These are phyloP conservation scores for Dactylellina leptospora DNA, from an alignment of 2,329 filamentous ascomycete species.

Conservation along the genomic window DNA sequence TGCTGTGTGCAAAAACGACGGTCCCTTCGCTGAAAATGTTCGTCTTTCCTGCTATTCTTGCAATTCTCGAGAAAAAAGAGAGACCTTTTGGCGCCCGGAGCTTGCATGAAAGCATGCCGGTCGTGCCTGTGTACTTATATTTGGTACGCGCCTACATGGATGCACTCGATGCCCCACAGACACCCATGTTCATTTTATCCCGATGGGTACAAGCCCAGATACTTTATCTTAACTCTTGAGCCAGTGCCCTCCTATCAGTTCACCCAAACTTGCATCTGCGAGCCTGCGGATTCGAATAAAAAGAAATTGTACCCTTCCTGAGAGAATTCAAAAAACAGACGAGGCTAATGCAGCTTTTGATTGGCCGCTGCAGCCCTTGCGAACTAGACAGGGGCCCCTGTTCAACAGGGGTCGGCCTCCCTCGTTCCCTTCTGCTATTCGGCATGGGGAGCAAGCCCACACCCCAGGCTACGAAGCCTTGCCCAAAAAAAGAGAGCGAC, in stretches of 20 bases:
- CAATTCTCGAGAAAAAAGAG: slow-evolving; percentile 34
- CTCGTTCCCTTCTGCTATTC: slow-evolving; percentile 53
- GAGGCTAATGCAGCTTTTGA: slow-evolving; percentile 52
- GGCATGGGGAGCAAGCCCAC: slow-evolving; percentile 36
- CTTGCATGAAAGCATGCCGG: slow-evolving; percentile 54
- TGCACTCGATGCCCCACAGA: slow-evolving; percentile 51
- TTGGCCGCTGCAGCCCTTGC: slow-evolving; percentile 42
- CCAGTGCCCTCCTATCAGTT: slow-evolving; percentile 53
- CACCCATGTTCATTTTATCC: slow-evolving; percentile 43
- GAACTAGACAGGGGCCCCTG: slow-evolving; percentile 46
- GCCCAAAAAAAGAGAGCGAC: slow-evolving; percentile 52
- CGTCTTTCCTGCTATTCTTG: slow-evolving; percentile 36
- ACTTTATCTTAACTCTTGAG: slow-evolving; percentile 53
- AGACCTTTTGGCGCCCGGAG: slow-evolving; percentile 54
- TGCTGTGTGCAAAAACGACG: slow-evolving; percentile 23
- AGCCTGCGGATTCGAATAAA: slow-evolving; percentile 51
- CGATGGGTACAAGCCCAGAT: slow-evolving; percentile 52
- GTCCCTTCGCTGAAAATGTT: slow-evolving; percentile 40
- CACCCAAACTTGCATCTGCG: slow-evolving; percentile 51
- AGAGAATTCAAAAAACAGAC: slow-evolving; percentile 53
- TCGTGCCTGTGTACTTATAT: slow-evolving; percentile 54
- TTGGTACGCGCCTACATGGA: slow-evolving; percentile 54
- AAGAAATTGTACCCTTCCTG: slow-evolving; percentile 50
- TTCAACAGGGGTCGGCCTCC: slow-evolving; percentile 26
- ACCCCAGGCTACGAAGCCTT: slow-evolving; percentile 49